Percentiles rank a stretch among this genome's conserved stretches.
Evolutionary conservation across 2,329 filamentous ascomycete species (phyloP).

Genomic region (Thelonectria olida): DNA sequence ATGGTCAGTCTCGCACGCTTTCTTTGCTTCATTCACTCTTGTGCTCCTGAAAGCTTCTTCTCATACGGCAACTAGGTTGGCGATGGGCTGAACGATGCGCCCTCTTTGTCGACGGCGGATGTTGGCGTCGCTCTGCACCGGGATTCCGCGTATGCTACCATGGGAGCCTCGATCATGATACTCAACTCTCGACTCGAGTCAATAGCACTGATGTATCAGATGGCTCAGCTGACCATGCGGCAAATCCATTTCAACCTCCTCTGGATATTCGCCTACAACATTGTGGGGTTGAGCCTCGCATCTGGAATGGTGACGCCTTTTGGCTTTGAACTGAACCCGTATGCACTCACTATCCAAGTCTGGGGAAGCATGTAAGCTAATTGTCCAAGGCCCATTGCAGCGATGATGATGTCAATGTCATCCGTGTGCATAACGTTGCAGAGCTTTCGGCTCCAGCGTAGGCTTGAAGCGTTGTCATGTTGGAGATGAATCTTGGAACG

Average conservation of each 20-base stretch:
- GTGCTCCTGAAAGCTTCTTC: no score
- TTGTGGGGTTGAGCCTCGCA: conserved; percentile 3
- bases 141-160: background rate
- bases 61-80: no score
- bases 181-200: conserved; percentile 12
- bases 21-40: no score
- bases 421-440: background rate
- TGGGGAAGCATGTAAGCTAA: background rate
- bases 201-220: background rate
- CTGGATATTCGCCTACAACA: conserved; percentile 11
- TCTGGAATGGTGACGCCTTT: conserved; percentile 2
- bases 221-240: background rate
- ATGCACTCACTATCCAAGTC: background rate
- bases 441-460: background rate
- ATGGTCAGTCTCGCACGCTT: background rate
- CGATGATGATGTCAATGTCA: background rate
- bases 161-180: conserved; percentile 7
- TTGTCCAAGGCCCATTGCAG: background rate
- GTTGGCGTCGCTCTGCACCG: conserved; percentile 10
- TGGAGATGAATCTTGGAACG: no score
- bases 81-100: conserved; percentile 14
- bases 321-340: conserved; percentile 5
- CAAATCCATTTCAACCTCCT: conserved; percentile 8
- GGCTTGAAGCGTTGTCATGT: background rate
- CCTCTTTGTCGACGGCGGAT: conserved; percentile 2